These are phyloP conservation scores for Colletotrichum australisinense DNA, from an alignment of 2,329 filamentous ascomycete genomes.

Conservation along the genomic window DNA sequence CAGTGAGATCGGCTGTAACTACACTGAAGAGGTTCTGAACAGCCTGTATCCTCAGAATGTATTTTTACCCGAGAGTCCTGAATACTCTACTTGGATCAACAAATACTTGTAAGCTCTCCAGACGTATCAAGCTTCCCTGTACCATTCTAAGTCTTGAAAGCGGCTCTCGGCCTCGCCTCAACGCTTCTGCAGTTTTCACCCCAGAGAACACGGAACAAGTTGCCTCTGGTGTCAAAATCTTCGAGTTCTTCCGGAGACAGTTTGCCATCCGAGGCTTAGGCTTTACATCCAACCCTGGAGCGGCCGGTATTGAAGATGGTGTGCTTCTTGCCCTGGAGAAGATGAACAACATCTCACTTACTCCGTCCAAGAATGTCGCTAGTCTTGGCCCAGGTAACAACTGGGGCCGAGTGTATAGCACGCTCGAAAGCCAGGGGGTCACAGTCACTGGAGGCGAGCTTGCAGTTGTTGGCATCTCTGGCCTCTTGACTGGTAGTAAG, in stretches of 20 bases:
- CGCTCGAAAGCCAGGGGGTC: not conserved
- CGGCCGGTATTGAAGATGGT: not conserved
- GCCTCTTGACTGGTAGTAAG: not conserved
- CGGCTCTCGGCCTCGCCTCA: not conserved
- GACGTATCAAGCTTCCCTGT: not conserved
- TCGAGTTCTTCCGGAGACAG: not conserved
- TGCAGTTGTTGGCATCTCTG: not conserved
- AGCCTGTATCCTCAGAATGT: not conserved
- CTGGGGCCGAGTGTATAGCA: not conserved
- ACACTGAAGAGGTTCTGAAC: not conserved
- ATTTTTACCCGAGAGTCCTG: not conserved
- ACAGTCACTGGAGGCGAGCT: not conserved
- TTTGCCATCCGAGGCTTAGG: not conserved
- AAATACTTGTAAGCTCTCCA: not conserved
- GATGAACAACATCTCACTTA: not conserved
- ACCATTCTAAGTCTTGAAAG: not conserved
- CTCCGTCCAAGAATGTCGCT: not conserved
- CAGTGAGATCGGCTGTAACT: not conserved
- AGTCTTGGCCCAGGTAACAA: not conserved
- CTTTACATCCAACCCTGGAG: not conserved
- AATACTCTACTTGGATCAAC: not conserved
- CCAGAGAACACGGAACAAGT: not conserved
- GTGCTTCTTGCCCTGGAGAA: not conserved
- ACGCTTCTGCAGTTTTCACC: not conserved
- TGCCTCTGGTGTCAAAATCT: not conserved